Evolutionary conservation across 75 land plant genomes (phyloP).

Genomic region (Pinus albicaulis): DNA sequence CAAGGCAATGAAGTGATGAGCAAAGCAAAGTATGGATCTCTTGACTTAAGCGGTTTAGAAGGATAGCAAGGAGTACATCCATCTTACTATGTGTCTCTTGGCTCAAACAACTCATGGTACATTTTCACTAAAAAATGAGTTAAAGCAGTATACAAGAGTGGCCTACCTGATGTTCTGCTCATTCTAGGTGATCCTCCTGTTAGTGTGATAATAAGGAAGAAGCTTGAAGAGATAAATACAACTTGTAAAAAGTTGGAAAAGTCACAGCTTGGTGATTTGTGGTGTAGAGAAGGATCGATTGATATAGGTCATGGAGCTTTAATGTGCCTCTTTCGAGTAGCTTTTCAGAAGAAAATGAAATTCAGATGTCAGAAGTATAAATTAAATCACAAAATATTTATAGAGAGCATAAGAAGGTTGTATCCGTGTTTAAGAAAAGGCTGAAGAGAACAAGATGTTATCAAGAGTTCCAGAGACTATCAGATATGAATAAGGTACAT

Average conservation of each 20-base stretch:
- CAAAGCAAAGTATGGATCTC: neutral
- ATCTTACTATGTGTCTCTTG: slow-evolving; percentile 72
- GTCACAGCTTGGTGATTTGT: slow-evolving; percentile 70
- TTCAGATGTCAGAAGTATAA: slow-evolving; percentile 43
- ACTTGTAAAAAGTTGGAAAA: slow-evolving; percentile 69
- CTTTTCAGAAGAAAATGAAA: slow-evolving; percentile 65
- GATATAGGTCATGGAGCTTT: slow-evolving; percentile 94
- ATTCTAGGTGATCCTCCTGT: slow-evolving; percentile 56
- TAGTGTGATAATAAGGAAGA: slow-evolving; percentile 46
- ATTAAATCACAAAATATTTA: slow-evolving; percentile 37
- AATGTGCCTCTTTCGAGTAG: slow-evolving; percentile 86
- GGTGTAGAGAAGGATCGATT: slow-evolving; percentile 70
- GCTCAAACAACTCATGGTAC: slow-evolving; percentile 92
- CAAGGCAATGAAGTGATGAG: neutral
- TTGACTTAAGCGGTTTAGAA: neutral
- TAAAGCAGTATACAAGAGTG: slow-evolving; percentile 53
- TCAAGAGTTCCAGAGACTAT: slow-evolving; percentile 59
- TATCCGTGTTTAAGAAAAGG: slow-evolving; percentile 62
- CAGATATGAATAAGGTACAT: slow-evolving; percentile 45
- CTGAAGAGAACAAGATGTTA: slow-evolving; percentile 67
- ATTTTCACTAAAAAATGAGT: slow-evolving; percentile 81
- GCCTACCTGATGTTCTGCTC: slow-evolving; percentile 49
- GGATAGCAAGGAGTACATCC: slow-evolving; percentile 14
- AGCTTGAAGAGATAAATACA: slow-evolving; percentile 44
- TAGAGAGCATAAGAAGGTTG: slow-evolving; percentile 59